These are phyloP conservation scores for Rhizopogon vinicolor DNA, from an alignment of 768 basidiomycete species.

Conservation along the genomic window DNA sequence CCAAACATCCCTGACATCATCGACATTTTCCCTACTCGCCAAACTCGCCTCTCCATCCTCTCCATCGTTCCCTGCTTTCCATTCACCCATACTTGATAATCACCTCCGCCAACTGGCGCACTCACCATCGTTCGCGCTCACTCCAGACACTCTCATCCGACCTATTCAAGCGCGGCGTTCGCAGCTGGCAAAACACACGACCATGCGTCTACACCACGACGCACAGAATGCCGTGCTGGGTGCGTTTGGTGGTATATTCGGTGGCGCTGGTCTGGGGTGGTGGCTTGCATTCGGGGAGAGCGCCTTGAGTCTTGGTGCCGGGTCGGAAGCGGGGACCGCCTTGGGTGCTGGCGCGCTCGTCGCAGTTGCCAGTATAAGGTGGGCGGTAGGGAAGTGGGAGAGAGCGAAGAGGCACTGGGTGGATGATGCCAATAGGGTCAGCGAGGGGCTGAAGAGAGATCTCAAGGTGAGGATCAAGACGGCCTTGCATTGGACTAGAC, in stretches of 20 bases:
- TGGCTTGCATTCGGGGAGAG: slow-evolving; percentile 39
- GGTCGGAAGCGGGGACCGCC: slow-evolving; percentile 52
- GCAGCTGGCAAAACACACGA: slow-evolving; percentile 54
- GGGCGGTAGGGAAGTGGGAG: slow-evolving; percentile 67
- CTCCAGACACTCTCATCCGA: slow-evolving; percentile 39
- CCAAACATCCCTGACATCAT: slow-evolving; percentile 39
- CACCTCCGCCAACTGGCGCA: slow-evolving; percentile 46
- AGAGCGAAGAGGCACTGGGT: slow-evolving; percentile 62
- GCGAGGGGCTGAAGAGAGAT: slow-evolving; percentile 61
- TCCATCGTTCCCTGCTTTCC: slow-evolving; percentile 13
- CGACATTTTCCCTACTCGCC: slow-evolving; percentile 36
- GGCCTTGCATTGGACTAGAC: slow-evolving; percentile 3
- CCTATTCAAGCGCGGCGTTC: slow-evolving; percentile 48
- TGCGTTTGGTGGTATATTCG: slow-evolving; percentile 42
- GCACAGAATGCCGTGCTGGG: slow-evolving; percentile 55
- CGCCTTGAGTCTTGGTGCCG: slow-evolving; percentile 28
- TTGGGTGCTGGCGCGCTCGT: slow-evolving; percentile 55
- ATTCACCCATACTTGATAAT: slow-evolving; percentile 58
- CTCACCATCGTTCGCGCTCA: slow-evolving; percentile 42
- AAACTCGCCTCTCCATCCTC: slow-evolving; percentile 31
- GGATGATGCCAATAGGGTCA: slow-evolving; percentile 60
- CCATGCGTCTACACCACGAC: slow-evolving; percentile 54
- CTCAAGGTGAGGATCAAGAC: slow-evolving; percentile 41
- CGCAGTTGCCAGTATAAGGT: slow-evolving; percentile 46
- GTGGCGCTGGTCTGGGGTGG: slow-evolving; percentile 55